Evolutionary conservation across 1,139 yeast species (phyloP).

Genomic region (Suhomyces taliae): DNA sequence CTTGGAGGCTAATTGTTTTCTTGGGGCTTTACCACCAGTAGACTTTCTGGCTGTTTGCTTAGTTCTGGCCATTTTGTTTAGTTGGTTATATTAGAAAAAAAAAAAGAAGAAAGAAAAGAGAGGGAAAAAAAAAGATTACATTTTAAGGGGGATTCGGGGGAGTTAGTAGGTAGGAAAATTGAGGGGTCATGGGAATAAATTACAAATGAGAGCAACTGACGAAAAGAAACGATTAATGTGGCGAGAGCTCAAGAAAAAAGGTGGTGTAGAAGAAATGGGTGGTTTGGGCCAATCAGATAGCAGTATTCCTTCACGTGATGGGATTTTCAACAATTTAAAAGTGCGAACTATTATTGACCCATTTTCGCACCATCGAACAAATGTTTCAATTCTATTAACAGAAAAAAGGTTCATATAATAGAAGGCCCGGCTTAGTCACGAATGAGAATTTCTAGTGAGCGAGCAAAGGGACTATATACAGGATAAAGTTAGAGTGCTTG

Average conservation of each 20-base stretch:
- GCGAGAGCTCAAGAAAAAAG: conserved; percentile 1
- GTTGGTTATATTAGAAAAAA: too few relatives aligned
- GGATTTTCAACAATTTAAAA: too few relatives aligned
- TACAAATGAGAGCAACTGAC: conserved; percentile 1
- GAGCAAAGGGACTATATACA: too few relatives aligned
- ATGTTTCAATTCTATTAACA: too few relatives aligned
- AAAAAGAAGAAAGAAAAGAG: conserved; percentile 5
- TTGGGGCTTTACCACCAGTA: conserved; percentile 56
- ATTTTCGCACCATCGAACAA: too few relatives aligned
- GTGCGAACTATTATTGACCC: too few relatives aligned
- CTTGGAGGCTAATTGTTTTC: conserved; percentile 55
- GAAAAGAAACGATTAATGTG: conserved; percentile 8
- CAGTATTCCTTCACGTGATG: neutral
- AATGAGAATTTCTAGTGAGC: too few relatives aligned
- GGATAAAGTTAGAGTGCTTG: too few relatives aligned
- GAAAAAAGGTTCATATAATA: too few relatives aligned
- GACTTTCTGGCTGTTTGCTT: conserved; percentile 57
- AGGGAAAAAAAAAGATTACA: conserved; percentile 9
- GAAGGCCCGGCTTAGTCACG: too few relatives aligned
- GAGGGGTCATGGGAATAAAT: conserved; percentile 7
- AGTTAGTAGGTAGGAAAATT: neutral
- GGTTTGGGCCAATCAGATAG: conserved; percentile 8
- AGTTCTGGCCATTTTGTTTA: conserved; percentile 47
- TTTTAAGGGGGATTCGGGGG: conserved; percentile 9
- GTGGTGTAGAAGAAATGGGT: conserved; percentile 1